Evolutionary conservation across 768 basidiomycete genomes (phyloP).

Genomic region (Podaxis rugospora): DNA sequence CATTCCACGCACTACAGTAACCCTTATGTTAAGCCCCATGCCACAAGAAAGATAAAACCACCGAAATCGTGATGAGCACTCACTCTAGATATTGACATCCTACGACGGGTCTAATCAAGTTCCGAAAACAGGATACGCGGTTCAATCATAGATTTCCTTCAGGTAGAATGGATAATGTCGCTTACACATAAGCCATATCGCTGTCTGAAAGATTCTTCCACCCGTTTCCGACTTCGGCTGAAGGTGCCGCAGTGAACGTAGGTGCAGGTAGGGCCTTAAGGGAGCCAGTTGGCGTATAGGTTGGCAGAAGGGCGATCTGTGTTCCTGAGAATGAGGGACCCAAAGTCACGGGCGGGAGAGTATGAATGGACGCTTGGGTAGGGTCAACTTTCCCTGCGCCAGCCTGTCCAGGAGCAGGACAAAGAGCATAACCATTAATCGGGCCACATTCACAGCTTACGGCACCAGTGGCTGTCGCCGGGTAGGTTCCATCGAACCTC

Average conservation of each 20-base stretch:
- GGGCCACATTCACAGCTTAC: constrained; percentile 21
- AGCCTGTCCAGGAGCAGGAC: constrained; percentile 22
- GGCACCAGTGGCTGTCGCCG: constrained; percentile 70
- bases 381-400: constrained; percentile 60
- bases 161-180: constrained; percentile 1
- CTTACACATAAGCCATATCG: constrained; percentile 48
- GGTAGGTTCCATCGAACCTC: constrained; percentile 50
- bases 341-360: constrained; percentile 65
- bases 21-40: not conserved
- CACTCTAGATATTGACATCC: constrained; percentile 65
- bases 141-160: constrained; percentile 5
- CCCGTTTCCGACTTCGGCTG: constrained; percentile 57
- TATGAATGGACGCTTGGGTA: constrained; percentile 40
- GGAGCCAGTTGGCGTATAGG: constrained; percentile 68
- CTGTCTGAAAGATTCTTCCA: constrained; percentile 75
- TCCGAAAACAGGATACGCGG: not conserved
- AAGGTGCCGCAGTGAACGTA: constrained; percentile 55
- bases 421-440: not conserved
- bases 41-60: not conserved
- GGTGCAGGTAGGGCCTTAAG: constrained; percentile 60
- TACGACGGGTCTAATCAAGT: constrained; percentile 35
- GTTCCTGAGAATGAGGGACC: constrained; percentile 49
- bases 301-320: constrained; percentile 51
- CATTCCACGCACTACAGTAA: constrained; percentile 50
- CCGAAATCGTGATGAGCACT: constrained; percentile 16